Base-by-base conservation (phyloP, 2,329 filamentous ascomycete genomes). In the Scedosporium boydii region DNA sequence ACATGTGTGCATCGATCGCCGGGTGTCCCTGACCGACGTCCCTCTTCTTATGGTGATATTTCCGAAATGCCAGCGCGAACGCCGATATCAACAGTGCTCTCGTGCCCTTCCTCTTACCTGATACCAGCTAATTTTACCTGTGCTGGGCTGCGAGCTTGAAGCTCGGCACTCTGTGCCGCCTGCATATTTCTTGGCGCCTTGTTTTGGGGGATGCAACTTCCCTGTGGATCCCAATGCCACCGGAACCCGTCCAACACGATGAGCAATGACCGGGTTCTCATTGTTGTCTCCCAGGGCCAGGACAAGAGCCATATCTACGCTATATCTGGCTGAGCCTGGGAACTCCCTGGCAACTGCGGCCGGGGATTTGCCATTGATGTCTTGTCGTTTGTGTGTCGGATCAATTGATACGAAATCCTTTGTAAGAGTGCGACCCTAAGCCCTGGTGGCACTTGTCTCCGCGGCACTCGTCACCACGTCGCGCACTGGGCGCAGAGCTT, bases 101-200 rank as follows among this genome's bases (percentile, higher is more conserved):
- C 34, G 34, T 38, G 34, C 34, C 10, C 34, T 14, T 38, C 34
- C 34, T 38, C 34, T 38, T 38, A 38, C 34, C 34, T 38, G 34
- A 38, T 38, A 38, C 34, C 34, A 14, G 34, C 34, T 38, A 38
- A 38, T 38, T 38, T 38, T 38, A 38, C 34, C 34, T 26, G 41
- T 42, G 21, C 23, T 27, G 9, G 34, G 34, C 60, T 41, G 41
- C 34, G 56, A 44, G 18, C 34, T 29, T 38, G 29, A 62, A 29
- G 51, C 46, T 57, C 60, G 60, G 60, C 53, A 62, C 60, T 62
- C 34, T 58, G 60, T 62, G 60, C 60, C 60, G 60, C 60, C 48
- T 62, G 60, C 60, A 62, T 41, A 41, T 56, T 56, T 6, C 27
- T 56, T 61, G 53, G 60, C 60, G 26, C 29, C 38, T 38, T 59